Evolutionary conservation across 768 basidiomycete genomes (phyloP).

Genomic region (Tylopilus rubrobrunneus): DNA sequence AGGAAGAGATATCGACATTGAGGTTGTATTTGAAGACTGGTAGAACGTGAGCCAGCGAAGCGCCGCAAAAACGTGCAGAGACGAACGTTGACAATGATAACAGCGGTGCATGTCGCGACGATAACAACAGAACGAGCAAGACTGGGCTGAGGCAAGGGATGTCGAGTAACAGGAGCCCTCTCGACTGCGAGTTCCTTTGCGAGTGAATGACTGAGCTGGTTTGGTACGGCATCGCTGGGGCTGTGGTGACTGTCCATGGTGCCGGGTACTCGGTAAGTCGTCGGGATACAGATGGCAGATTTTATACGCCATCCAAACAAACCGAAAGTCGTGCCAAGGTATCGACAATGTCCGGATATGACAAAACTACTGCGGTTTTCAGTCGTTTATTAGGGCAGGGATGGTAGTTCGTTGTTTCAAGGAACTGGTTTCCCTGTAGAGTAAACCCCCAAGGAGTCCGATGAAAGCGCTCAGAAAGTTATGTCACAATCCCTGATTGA

Average conservation of each 20-base stretch:
- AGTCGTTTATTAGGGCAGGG: background rate
- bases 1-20: background rate
- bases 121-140: background rate
- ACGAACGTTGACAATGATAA: background rate
- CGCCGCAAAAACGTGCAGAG: background rate
- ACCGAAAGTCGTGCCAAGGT: background rate
- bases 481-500: too few species aligned
- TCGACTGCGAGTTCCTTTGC: background rate
- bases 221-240: background rate
- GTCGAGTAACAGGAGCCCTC: too few species aligned
- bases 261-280: too few species aligned
- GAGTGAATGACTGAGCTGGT: background rate
- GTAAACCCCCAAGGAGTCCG: background rate
- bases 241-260: background rate
- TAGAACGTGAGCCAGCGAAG: background rate
- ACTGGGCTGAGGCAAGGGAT: background rate
- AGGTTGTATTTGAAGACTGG: background rate
- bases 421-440: background rate
- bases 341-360: background rate
- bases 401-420: background rate
- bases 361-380: background rate
- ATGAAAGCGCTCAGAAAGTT: too few species aligned
- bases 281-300: background rate
- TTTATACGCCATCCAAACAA: background rate
- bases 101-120: background rate